Evolutionary conservation across 176 grass and related monocot genomes (phyloP).

Genomic region (Areca catechu): DNA sequence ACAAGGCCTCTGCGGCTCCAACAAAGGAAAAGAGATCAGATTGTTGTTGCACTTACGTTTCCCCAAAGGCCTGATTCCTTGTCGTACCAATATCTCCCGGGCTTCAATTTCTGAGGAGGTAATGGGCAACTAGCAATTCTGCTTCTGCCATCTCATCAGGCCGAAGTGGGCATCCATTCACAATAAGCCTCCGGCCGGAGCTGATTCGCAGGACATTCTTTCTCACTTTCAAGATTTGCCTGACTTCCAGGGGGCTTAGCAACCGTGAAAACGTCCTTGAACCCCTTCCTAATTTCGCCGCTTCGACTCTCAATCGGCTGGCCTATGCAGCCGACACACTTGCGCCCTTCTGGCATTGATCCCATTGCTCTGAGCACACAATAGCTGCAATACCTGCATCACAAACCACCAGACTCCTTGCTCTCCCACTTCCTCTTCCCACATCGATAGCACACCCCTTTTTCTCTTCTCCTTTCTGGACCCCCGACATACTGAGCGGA

Average conservation of each 20-base stretch:
- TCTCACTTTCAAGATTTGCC: slow-evolving; percentile 86
- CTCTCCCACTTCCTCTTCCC: slow-evolving; percentile 86
- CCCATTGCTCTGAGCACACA: slow-evolving; percentile 90
- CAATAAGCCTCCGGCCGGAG: slow-evolving; percentile 61
- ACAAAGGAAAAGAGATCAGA: slow-evolving; percentile 3
- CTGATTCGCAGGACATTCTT: slow-evolving; percentile 88
- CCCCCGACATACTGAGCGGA: slow-evolving; percentile 35
- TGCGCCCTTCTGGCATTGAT: slow-evolving; percentile 91
- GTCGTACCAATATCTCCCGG: slow-evolving; percentile 97
- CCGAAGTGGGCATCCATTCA: slow-evolving; percentile 52
- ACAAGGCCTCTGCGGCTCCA: background rate
- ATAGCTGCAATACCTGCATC: slow-evolving; percentile 55
- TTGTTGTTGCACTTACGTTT: slow-evolving; percentile 35
- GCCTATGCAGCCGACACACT: slow-evolving; percentile 77
- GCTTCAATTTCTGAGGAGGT: slow-evolving; percentile 85
- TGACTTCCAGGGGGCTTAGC: slow-evolving; percentile 76
- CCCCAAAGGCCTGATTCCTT: slow-evolving; percentile 96
- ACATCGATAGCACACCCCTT: slow-evolving; percentile 48
- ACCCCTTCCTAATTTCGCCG: slow-evolving; percentile 70
- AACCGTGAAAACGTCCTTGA: slow-evolving; percentile 51
- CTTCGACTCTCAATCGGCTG: slow-evolving; percentile 67
- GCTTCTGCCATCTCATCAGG: slow-evolving; percentile 59
- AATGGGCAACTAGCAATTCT: slow-evolving; percentile 59
- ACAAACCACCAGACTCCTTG: slow-evolving; percentile 87
- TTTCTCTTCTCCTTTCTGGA: slow-evolving; percentile 46